Evolutionary conservation across 768 basidiomycete species (phyloP), one percentile per base, ranked within the genome.

Genomic region (Gymnopilus dilepis): DNA sequence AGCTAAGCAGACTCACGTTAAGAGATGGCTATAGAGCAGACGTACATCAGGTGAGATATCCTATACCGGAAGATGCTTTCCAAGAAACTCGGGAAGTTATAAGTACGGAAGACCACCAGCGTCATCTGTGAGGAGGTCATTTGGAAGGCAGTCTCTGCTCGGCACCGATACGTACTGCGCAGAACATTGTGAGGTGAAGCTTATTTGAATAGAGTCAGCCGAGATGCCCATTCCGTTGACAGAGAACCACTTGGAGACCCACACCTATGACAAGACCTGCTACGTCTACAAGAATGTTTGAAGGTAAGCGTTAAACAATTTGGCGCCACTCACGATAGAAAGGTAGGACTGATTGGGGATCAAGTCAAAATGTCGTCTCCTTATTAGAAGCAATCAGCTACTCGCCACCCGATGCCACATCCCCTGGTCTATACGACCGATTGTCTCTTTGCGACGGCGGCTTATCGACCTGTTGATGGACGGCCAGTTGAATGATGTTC

Each of bases 171-270:
- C 63, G 58, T 65, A 87, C 86, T 42, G 81, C 83, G 52, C 77
- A 79, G 67, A 86, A 88, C 41, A 89, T 61, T 30, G 77, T 72
- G 57, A 82, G 78, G 68, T 89, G 88, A 57, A 86, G 74, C 86
- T 87, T 64, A 48, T 58, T 41, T 40, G 59, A 33, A 19, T 63
- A 52, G 60, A 61, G 54, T 68, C 47, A 64, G 42, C 62, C 51
- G 56, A 60, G 37, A 54, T 61, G 28, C 24, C 48, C 55, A 52
- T 28, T 15, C 33, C 55, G 28, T 28, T 30, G 17, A 53, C 9
- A 51, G 34, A 43, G 24, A 42, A 21, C 8, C 37, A 24, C 38
- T 50, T 38, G n/a, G 13, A 28, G 17, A 70, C 80, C 65, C 67
- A 86, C 82, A 68, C 78, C 79, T 54, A 86, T 82, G 26, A 87